Evolutionary conservation across 2,329 filamentous ascomycete genomes (phyloP).

Genomic region (Diplodia corticola): DNA sequence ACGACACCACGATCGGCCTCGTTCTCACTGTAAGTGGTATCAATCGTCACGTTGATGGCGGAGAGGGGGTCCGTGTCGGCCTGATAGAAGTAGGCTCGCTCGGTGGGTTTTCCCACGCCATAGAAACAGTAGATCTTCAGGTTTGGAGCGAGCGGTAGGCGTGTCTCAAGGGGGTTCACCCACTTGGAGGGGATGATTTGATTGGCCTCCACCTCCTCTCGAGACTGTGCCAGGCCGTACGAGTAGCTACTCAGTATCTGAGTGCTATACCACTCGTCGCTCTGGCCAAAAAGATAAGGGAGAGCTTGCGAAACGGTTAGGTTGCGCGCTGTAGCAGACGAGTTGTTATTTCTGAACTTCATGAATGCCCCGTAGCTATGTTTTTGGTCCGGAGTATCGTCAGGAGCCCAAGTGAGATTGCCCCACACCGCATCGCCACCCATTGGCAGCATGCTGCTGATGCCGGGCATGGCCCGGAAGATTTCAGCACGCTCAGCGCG

Average conservation of each 20-base stretch:
- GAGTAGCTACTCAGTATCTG: slow-evolving; percentile 77
- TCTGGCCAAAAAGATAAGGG: slow-evolving; percentile 72
- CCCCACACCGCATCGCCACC: slow-evolving; percentile 96
- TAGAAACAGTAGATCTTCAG: slow-evolving; percentile 98
- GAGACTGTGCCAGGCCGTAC: slow-evolving; percentile 80
- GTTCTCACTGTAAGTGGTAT: slow-evolving; percentile 50
- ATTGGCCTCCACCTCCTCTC: slow-evolving; percentile 72
- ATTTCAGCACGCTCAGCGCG: slow-evolving; percentile 89
- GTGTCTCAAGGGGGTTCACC: slow-evolving; percentile 90
- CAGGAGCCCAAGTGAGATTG: slow-evolving; percentile 80
- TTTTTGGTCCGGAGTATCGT: slow-evolving; percentile 74
- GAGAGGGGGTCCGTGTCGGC: slow-evolving; percentile 65
- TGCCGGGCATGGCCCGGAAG: slow-evolving; percentile 94
- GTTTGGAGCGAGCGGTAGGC: slow-evolving; percentile 81
- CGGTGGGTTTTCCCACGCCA: slow-evolving; percentile 88
- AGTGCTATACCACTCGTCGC: slow-evolving; percentile 81
- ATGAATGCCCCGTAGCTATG: slow-evolving; percentile 78
- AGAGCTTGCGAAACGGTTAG: slow-evolving; percentile 79
- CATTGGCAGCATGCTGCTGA: slow-evolving; percentile 94
- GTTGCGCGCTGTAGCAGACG: slow-evolving; percentile 58
- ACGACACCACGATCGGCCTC: slow-evolving; percentile 82
- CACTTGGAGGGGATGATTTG: slow-evolving; percentile 66
- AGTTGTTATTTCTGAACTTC: slow-evolving; percentile 71
- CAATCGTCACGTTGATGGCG: slow-evolving; percentile 63
- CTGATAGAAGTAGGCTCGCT: slow-evolving; percentile 89